Conservation (phyloP, 371 early-diverging fungal species). For the Gilbertella persicaria region DNA sequence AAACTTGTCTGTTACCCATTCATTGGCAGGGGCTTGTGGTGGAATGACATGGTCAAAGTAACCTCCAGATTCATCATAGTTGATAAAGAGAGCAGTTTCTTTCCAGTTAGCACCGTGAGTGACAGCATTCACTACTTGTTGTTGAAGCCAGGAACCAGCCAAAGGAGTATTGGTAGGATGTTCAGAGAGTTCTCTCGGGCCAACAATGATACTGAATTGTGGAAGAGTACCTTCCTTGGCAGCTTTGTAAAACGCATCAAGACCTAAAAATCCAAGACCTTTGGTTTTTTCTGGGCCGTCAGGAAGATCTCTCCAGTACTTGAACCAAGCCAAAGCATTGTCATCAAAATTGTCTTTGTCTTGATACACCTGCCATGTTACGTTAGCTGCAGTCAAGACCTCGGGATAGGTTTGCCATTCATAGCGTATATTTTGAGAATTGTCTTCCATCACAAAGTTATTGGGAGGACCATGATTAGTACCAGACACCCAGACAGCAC, state of each 20-base stretch:
- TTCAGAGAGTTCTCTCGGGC: conserved; percentile 21
- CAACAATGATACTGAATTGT: conserved; percentile 21
- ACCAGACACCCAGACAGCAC: conserved; percentile 34
- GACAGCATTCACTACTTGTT: conserved; percentile 34
- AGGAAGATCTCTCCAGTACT: conserved; percentile 23
- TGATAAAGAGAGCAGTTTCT: conserved; percentile 29
- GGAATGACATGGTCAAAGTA: conserved; percentile 32
- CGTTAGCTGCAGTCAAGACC: conserved; percentile 19
- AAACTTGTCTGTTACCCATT: conserved; percentile 24
- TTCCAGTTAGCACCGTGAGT: conserved; percentile 24
- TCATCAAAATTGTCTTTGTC: conserved; percentile 25
- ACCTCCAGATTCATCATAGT: conserved; percentile 31
- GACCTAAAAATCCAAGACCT: conserved; percentile 29
- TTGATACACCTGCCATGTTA: conserved; percentile 33
- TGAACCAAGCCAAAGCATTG: conserved; percentile 32
- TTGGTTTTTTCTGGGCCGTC: conserved; percentile 28
- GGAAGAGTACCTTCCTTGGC: conserved; percentile 31
- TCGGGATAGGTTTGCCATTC: conserved; percentile 30
- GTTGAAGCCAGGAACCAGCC: conserved; percentile 34
- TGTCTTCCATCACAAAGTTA: conserved; percentile 24
- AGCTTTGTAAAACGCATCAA: conserved; percentile 26
- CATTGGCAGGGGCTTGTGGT: conserved; percentile 13
- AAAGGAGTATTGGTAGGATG: conserved; percentile 31
- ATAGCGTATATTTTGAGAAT: conserved; percentile 17
- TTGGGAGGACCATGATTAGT: conserved; percentile 21